These are phyloP conservation scores for Cryptococcus deneoformans DNA, from an alignment of 1,284 basidiomycete species.

Conservation along the genomic window DNA sequence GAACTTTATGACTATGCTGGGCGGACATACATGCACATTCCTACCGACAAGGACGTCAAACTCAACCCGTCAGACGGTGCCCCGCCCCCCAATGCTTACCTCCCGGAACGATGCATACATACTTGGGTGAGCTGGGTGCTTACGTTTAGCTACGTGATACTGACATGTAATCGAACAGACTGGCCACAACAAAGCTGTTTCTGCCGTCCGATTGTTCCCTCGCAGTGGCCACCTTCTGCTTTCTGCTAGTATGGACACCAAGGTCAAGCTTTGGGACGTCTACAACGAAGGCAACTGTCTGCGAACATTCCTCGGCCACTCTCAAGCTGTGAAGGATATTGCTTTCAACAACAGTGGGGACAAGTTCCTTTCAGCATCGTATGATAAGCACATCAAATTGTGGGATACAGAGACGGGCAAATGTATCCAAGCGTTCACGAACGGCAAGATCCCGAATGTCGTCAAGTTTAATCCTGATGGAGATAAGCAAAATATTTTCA, in stretches of 20 bases:
- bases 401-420: constrained; percentile 98
- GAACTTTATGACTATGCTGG: constrained; percentile 97
- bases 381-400: constrained; percentile 95
- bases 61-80: constrained; percentile 65
- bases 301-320: constrained; percentile 93
- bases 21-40: constrained; percentile 95
- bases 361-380: constrained; percentile 87
- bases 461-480: constrained; percentile 93
- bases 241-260: constrained; percentile 96
- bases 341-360: constrained; percentile 91
- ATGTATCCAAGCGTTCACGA: constrained; percentile 92
- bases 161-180: constrained; percentile 53
- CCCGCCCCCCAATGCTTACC: constrained; percentile 87
- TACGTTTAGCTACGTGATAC: not conserved
- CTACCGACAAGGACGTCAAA: constrained; percentile 61
- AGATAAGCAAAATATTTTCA: constrained; percentile 93
- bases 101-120: constrained; percentile 93
- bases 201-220: constrained; percentile 89
- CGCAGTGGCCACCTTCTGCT: constrained; percentile 88
- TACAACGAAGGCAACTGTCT: constrained; percentile 96
- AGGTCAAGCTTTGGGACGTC: constrained; percentile 99
- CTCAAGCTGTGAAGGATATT: constrained; percentile 94
- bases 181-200: constrained; percentile 95
- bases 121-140: constrained; percentile 60
- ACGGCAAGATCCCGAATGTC: constrained; percentile 95